phyloP scores from a whole-genome alignment of 2,329 filamentous ascomycete genomes.

The Apiospora malaysiana region DNA sequence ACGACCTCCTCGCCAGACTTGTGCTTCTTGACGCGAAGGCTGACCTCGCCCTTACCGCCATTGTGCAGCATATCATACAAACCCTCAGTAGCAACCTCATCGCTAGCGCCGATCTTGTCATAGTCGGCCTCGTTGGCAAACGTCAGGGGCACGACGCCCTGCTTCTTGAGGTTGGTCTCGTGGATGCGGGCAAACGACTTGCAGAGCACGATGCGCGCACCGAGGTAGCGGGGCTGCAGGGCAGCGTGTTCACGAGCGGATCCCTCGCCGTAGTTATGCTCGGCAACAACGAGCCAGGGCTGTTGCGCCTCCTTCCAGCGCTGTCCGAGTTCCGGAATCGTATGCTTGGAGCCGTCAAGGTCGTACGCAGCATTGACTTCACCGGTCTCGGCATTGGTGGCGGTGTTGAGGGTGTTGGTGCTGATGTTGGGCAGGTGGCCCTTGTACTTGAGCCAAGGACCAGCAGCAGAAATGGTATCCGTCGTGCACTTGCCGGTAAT shows the following conservation, averaged over 20 bases:
- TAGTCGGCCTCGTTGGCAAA: constrained; percentile 91
- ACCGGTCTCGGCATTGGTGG: constrained; percentile 87
- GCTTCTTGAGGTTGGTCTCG: constrained; percentile 96
- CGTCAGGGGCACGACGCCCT: constrained; percentile 92
- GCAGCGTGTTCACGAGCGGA: constrained; percentile 89
- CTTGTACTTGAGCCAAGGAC: constrained; percentile 99
- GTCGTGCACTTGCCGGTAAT: constrained; percentile 98
- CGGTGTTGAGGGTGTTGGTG: constrained; percentile 96
- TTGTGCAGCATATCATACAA: constrained; percentile 80
- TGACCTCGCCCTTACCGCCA: constrained; percentile 79
- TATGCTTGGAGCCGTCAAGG: constrained; percentile 72
- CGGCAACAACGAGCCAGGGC: constrained; percentile 92
- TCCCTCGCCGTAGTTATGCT: constrained; percentile 97
- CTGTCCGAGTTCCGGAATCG: constrained; percentile 86
- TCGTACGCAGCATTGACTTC: constrained; percentile 95
- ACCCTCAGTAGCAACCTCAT: constrained; percentile 82
- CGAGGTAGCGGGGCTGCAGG: constrained; percentile 88
- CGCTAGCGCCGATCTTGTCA: constrained; percentile 80
- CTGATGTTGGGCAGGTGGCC: constrained; percentile 97
- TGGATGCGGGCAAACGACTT: constrained; percentile 93
- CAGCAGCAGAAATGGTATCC: constrained; percentile 96
- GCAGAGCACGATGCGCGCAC: constrained; percentile 79
- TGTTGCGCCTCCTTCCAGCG: constrained; percentile 78
- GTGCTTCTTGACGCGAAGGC: constrained; percentile 68
- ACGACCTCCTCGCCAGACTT: constrained; percentile 66